A percentile compares a stretch with the other conserved stretches of the same genome.
These are phyloP conservation scores for Rickenella mellea DNA, from an alignment of 768 basidiomycete genomes.

Conservation along the genomic window DNA sequence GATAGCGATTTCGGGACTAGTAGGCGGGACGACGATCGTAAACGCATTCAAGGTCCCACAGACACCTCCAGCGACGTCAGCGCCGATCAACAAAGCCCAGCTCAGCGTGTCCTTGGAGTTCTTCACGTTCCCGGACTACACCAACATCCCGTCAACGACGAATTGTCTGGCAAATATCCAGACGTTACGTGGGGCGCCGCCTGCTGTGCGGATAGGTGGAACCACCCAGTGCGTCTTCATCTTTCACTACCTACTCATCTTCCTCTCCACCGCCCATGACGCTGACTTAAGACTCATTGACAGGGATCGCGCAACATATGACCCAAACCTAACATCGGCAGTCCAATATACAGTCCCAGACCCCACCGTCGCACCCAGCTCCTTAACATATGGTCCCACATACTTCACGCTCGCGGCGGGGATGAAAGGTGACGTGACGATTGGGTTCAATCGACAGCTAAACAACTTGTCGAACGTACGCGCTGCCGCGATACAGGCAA, in stretches of 20 bases:
- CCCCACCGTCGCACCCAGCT: slow-evolving; percentile 23
- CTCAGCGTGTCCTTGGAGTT: slow-evolving; percentile 28
- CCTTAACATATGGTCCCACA: slow-evolving; percentile 21
- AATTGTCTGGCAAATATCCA: slow-evolving; percentile 24
- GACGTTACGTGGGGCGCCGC: slow-evolving; percentile 19
- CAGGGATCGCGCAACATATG: slow-evolving; percentile 31
- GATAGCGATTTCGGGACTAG: no score
- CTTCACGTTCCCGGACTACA: slow-evolving; percentile 30
- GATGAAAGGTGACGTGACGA: slow-evolving; percentile 23
- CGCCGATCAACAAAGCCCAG: slow-evolving; percentile 19
- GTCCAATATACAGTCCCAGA: slow-evolving; percentile 28
- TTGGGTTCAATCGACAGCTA: slow-evolving; percentile 28
- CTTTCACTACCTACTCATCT: not conserved
- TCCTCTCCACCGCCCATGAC: not conserved
- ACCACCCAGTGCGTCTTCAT: slow-evolving; percentile 24
- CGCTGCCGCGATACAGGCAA: slow-evolving; percentile 21
- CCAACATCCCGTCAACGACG: slow-evolving; percentile 18
- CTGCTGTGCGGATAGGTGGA: slow-evolving; percentile 27
- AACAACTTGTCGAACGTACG: slow-evolving; percentile 25
- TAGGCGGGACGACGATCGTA: no score
- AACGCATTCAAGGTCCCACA: no score
- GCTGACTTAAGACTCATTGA: not conserved
- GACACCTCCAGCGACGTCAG: slow-evolving; percentile 19
- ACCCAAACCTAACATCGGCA: slow-evolving; percentile 18
- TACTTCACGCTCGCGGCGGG: slow-evolving; percentile 23